Conservation (phyloP, 345 rosid species). For the Lepidium didymum region DNA sequence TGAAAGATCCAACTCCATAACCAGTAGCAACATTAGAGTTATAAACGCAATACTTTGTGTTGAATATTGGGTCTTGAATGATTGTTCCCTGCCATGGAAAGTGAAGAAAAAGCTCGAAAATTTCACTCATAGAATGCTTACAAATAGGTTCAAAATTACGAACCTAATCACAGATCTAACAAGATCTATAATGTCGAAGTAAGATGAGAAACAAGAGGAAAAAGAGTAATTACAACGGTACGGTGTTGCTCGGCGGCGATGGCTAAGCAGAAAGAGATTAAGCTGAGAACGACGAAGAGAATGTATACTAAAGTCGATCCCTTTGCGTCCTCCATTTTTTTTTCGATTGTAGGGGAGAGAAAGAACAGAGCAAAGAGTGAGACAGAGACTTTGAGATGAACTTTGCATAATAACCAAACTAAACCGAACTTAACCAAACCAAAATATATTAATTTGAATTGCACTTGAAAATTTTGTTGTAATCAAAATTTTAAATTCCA, state of each 20-base stretch:
- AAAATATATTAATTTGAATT: too few species aligned
- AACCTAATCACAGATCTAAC: not conserved
- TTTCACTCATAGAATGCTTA: not conserved
- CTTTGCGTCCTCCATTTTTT: not conserved
- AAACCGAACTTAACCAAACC: too few species aligned
- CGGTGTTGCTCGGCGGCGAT: not conserved
- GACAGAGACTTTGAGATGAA: too few species aligned
- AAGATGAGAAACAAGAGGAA: not conserved
- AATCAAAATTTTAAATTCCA: too few species aligned
- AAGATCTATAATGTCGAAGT: too few species aligned
- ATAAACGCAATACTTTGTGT: conserved; percentile 58
- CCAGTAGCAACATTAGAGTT: conserved; percentile 80
- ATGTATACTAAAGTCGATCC: not conserved
- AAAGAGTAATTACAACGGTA: not conserved
- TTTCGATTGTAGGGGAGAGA: not conserved
- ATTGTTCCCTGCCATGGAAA: not conserved
- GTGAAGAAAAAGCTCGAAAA: not conserved
- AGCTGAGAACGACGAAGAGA: not conserved
- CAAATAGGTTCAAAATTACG: too few species aligned
- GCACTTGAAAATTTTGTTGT: too few species aligned
- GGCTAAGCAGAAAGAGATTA: not conserved
- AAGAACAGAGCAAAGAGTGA: not conserved
- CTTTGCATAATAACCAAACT: too few species aligned
- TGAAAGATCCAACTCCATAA: conserved; percentile 73
- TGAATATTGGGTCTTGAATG: conserved; percentile 5